These are phyloP conservation scores for Cordyceps sp. DNA, from an alignment of 2,329 filamentous ascomycete species.

Conservation along the genomic window DNA sequence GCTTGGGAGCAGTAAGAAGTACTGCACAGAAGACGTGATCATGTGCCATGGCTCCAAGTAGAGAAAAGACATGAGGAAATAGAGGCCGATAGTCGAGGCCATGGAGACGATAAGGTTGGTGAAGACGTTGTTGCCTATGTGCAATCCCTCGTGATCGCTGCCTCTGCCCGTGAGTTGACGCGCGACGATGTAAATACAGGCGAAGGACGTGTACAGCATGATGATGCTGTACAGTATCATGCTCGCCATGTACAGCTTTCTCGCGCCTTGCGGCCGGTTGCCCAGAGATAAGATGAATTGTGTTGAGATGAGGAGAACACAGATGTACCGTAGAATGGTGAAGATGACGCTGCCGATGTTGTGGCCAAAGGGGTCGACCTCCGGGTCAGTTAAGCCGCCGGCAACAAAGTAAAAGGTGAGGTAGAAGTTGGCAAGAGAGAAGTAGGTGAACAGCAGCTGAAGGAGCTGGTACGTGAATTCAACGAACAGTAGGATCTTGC, in stretches of 20 bases:
- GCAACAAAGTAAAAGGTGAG: constrained; percentile 97
- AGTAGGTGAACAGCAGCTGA: constrained; percentile 88
- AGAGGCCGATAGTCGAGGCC: constrained; percentile 78
- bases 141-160: constrained; percentile 23
- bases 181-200: constrained; percentile 74
- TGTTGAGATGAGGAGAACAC: constrained; percentile 73
- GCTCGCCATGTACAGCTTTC: constrained; percentile 71
- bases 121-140: constrained; percentile 74
- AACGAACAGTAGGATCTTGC: constrained; percentile 83
- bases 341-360: constrained; percentile 75
- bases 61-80: constrained; percentile 90
- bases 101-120: constrained; percentile 86
- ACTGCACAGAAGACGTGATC: constrained; percentile 81
- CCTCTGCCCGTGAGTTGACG: constrained; percentile 49
- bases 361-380: constrained; percentile 82
- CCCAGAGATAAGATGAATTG: constrained; percentile 96
- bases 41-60: constrained; percentile 99
- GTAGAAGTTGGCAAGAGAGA: constrained; percentile 97
- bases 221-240: constrained; percentile 88
- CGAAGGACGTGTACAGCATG: constrained; percentile 91
- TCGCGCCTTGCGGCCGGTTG: constrained; percentile 87
- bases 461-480: constrained; percentile 94
- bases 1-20: constrained; percentile 78
- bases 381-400: constrained; percentile 65
- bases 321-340: constrained; percentile 67